phyloP scores from a whole-genome alignment of 176 grass and related monocot genomes.

The Ampelocalamus luodianensis region DNA sequence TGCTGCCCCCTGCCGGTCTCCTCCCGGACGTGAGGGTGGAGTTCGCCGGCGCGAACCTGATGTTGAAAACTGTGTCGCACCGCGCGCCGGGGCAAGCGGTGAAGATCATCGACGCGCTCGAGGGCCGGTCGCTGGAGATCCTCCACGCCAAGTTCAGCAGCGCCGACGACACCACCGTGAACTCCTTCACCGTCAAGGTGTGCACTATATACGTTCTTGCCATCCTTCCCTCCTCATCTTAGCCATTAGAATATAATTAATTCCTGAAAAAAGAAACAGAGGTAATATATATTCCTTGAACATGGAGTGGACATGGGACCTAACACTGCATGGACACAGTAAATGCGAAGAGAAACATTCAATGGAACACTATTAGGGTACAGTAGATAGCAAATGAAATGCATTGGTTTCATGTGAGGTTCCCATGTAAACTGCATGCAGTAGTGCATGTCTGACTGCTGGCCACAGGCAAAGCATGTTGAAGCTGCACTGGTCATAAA shows the following conservation, averaged over 20 bases:
- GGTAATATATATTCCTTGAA: neutral
- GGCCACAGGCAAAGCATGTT: neutral
- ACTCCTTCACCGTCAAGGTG: slow-evolving; percentile 96
- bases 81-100: slow-evolving; percentile 62
- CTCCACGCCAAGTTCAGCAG: slow-evolving; percentile 78
- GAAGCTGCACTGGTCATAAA: slow-evolving; percentile 38
- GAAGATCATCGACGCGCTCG: slow-evolving; percentile 81
- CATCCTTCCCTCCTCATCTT: neutral
- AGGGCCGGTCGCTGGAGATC: slow-evolving; percentile 77
- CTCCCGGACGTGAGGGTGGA: slow-evolving; percentile 83
- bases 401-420: slow-evolving; percentile 40
- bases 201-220: neutral
- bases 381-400: neutral
- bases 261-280: neutral
- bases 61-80: slow-evolving; percentile 81
- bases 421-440: slow-evolving; percentile 2
- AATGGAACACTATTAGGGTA: neutral
- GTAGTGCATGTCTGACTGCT: slow-evolving; percentile 11
- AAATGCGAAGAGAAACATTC: neutral
- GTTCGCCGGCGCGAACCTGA: slow-evolving; percentile 83
- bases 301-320: neutral
- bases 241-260: neutral
- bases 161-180: slow-evolving; percentile 69
- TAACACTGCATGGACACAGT: slow-evolving; percentile 6
- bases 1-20: neutral